A percentile compares a stretch with the other conserved stretches of the same genome.
phyloP scores from a whole-genome alignment of 1,284 basidiomycete genomes.

The Thecaphora frezii region DNA sequence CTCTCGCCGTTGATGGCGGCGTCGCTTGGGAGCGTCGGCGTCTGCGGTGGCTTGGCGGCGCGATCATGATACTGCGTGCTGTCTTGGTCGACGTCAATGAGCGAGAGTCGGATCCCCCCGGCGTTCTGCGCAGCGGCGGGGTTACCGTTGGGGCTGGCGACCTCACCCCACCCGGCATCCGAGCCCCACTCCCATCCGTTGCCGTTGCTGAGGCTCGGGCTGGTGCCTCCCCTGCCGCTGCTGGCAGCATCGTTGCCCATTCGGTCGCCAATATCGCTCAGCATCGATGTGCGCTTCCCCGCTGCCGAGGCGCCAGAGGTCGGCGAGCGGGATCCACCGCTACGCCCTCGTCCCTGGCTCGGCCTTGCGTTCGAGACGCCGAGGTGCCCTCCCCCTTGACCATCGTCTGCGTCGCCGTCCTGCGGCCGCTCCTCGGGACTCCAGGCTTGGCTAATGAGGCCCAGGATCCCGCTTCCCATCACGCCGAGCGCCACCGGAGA shows the following conservation, averaged over 20 bases:
- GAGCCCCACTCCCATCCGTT: background rate
- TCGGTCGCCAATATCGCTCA: background rate
- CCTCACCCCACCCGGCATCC: background rate
- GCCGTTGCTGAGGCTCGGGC: conserved; percentile 1
- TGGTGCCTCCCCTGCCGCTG: background rate
- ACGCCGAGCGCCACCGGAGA: background rate
- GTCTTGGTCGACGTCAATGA: background rate
- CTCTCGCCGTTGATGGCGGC: background rate
- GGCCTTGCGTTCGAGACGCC: background rate
- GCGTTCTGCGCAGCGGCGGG: too few species aligned
- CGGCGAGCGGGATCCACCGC: background rate
- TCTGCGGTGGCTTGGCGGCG: background rate
- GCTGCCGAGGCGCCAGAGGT: background rate
- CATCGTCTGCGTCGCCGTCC: background rate
- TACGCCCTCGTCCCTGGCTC: too few species aligned
- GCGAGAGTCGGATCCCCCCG: background rate
- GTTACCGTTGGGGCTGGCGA: background rate
- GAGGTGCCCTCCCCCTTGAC: too few species aligned
- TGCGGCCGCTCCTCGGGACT: background rate
- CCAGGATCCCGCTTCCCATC: background rate
- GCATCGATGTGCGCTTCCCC: background rate
- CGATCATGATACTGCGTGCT: background rate
- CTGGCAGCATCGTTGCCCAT: background rate
- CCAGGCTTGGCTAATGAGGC: background rate
- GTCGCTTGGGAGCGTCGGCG: background rate